Conservation (phyloP, 225 moss, liverwort and hornwort genomes). For the Marchantia polymorpha region DNA sequence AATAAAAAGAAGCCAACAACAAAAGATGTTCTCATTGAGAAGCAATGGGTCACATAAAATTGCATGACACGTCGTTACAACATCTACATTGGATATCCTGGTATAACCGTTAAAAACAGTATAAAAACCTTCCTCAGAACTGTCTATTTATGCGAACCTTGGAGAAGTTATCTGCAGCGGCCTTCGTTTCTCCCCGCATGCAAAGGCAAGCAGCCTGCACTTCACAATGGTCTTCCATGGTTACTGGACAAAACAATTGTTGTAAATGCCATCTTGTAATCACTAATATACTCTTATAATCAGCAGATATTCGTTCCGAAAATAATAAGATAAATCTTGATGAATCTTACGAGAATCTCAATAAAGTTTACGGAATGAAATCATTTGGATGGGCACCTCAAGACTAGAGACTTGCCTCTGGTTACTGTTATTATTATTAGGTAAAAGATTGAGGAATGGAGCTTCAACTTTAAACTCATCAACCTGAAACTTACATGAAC, state of each 20-base stretch:
- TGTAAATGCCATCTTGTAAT: too few species aligned
- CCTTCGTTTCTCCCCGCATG: conserved; percentile 76
- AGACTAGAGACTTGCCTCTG: too few species aligned
- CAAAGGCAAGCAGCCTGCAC: conserved; percentile 80
- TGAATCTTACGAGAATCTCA: too few species aligned
- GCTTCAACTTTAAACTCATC: too few species aligned
- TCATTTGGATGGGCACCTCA: too few species aligned
- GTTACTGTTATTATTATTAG: too few species aligned
- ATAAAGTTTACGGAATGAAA: too few species aligned
- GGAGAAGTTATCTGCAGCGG: conserved; percentile 60
- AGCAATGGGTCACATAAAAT: background rate
- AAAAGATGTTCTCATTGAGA: background rate
- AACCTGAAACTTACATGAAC: conserved; percentile 56
- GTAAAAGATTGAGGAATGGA: too few species aligned
- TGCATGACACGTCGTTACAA: background rate
- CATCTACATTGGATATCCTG: too few species aligned
- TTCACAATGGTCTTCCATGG: background rate
- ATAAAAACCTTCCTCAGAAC: background rate
- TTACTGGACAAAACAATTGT: background rate
- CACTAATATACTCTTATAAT: too few species aligned
- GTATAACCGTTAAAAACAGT: background rate
- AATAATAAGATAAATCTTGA: too few species aligned
- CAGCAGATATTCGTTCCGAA: too few species aligned
- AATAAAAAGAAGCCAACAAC: background rate
- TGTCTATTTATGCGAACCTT: conserved; percentile 41